phyloP scores from a whole-genome alignment of 176 grass and related monocot genomes.

The Zea luxurians region DNA sequence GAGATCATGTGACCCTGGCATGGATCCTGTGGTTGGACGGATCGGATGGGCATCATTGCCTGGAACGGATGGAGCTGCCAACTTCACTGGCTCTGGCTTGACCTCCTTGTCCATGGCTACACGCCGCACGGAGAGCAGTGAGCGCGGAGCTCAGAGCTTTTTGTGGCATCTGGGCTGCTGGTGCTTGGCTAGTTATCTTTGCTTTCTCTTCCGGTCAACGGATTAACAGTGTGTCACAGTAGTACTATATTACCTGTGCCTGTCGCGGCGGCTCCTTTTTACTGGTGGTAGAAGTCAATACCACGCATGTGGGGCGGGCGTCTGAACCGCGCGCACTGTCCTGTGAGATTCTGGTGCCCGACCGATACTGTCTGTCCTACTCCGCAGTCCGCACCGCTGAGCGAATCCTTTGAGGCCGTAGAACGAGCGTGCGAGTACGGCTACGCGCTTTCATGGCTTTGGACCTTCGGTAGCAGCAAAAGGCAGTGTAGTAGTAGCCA shows the following conservation, averaged over 20 bases:
- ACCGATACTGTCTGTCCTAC: too few species aligned
- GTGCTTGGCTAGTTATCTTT: neutral
- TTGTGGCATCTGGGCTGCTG: neutral
- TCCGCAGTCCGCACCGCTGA: neutral
- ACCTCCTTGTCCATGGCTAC: neutral
- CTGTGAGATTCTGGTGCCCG: slow-evolving; percentile 26
- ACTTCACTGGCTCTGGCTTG: neutral
- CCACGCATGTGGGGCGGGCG: neutral
- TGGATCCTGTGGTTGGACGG: slow-evolving; percentile 22
- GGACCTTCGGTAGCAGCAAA: neutral
- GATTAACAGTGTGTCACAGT: neutral
- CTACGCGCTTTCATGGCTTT: slow-evolving; percentile 19
- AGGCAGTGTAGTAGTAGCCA: neutral
- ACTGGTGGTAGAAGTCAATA: neutral
- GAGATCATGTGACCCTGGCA: slow-evolving; percentile 7
- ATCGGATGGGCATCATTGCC: slow-evolving; percentile 9
- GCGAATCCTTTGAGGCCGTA: neutral
- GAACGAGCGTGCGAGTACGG: neutral
- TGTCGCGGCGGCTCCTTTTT: neutral
- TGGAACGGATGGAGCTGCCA: neutral
- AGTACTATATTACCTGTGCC: too few species aligned
- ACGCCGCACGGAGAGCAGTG: neutral
- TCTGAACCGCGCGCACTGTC: slow-evolving; percentile 1
- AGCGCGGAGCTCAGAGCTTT: neutral
- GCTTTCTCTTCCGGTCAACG: neutral